Conservation (phyloP, 495 filamentous ascomycete genomes). For the Parachaetomium inaequale region DNA sequence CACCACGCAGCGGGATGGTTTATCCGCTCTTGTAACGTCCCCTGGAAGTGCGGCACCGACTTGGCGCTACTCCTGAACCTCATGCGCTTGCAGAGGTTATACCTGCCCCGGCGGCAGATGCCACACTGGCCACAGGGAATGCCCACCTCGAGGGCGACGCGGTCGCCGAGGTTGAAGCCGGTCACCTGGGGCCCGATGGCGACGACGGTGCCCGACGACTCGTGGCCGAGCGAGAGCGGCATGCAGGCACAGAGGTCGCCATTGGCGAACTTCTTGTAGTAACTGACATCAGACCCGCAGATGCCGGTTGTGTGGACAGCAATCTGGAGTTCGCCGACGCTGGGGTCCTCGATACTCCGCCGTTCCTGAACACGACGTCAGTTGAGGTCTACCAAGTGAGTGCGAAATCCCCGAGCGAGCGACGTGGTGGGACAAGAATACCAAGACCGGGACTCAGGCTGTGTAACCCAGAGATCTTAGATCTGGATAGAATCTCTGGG, state of each 20-base stretch:
- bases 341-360: constrained; percentile 45
- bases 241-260: constrained; percentile 72
- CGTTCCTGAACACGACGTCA: constrained; percentile 40
- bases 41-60: constrained; percentile 77
- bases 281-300: constrained; percentile 81
- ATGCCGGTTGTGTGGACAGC: constrained; percentile 71
- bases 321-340: constrained; percentile 63
- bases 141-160: constrained; percentile 85
- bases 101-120: constrained; percentile 70
- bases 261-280: constrained; percentile 81
- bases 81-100: constrained; percentile 85
- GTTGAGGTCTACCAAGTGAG: constrained; percentile 14
- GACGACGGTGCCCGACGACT: constrained; percentile 68
- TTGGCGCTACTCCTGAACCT: constrained; percentile 82
- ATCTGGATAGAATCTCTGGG: too few species aligned
- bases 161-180: constrained; percentile 62
- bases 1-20: constrained; percentile 83
- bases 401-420: constrained; percentile 20
- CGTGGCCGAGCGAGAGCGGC: constrained; percentile 74
- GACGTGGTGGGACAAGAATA: constrained; percentile 23
- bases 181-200: constrained; percentile 56
- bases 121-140: constrained; percentile 73
- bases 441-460: constrained; percentile 14
- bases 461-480: constrained; percentile 31
- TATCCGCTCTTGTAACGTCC: constrained; percentile 83